Conservation (phyloP, 345 rosid species). For the Balakata baccata region DNA sequence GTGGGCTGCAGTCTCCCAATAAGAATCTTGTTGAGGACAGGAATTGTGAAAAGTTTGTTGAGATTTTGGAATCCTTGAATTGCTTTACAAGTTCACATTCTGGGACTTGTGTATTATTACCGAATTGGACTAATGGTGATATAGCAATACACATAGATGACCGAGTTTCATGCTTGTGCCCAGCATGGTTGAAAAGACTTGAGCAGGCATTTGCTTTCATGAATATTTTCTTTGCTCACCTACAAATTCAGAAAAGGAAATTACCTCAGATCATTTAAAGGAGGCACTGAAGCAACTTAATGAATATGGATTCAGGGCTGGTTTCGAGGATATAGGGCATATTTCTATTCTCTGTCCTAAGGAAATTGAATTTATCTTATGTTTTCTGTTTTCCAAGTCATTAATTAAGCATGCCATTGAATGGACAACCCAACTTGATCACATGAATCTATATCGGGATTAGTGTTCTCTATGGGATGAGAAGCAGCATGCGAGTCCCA, state of each 20-base stretch:
- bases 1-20: conserved; percentile 41
- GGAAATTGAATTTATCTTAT: conserved; percentile 36
- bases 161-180: conserved; percentile 52
- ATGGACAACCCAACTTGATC: not conserved
- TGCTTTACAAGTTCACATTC: conserved; percentile 56
- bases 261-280: conserved; percentile 41
- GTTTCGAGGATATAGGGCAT: conserved; percentile 57
- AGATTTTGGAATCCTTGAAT: conserved; percentile 55
- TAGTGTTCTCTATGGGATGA: not conserved
- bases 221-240: conserved; percentile 51
- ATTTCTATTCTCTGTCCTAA: conserved; percentile 68
- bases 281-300: conserved; percentile 48
- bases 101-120: conserved; percentile 49
- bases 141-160: conserved; percentile 4
- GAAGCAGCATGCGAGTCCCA: not conserved
- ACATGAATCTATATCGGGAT: not conserved
- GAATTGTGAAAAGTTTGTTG: conserved; percentile 54
- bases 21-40: conserved; percentile 44
- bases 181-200: conserved; percentile 63
- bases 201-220: conserved; percentile 65
- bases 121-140: conserved; percentile 9
- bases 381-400: not conserved
- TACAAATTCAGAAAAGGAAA: conserved; percentile 37
- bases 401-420: not conserved
- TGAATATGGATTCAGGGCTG: conserved; percentile 44